phyloP scores from a whole-genome alignment of 1,139 yeast genomes.

The Protomyces lactucae-debilis region DNA sequence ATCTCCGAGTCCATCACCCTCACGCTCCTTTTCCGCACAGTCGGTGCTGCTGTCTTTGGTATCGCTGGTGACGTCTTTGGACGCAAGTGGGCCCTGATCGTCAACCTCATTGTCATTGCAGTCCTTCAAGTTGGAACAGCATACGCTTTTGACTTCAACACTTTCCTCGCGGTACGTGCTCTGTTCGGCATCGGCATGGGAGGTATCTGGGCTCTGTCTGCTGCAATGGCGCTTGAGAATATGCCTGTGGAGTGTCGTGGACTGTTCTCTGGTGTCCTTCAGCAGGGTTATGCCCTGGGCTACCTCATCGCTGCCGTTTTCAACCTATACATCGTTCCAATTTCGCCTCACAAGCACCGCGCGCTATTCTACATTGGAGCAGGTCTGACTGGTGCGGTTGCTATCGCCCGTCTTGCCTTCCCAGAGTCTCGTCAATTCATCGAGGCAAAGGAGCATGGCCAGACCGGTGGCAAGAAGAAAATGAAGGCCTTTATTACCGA shows the following conservation, averaged over 20 bases:
- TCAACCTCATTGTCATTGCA: constrained; percentile 51
- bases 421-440: constrained; percentile 60
- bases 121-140: constrained; percentile 69
- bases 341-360: constrained; percentile 60
- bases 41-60: constrained; percentile 63
- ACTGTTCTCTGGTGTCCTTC: constrained; percentile 60
- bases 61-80: constrained; percentile 63
- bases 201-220: constrained; percentile 63
- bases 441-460: constrained; percentile 34
- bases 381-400: constrained; percentile 57
- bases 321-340: constrained; percentile 58
- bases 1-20: constrained; percentile 67
- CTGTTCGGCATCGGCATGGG: constrained; percentile 67
- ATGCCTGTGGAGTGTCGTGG: constrained; percentile 59
- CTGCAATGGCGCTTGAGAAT: constrained; percentile 64
- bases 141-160: constrained; percentile 57
- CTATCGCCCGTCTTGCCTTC: constrained; percentile 50
- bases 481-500: constrained; percentile 32
- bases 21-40: constrained; percentile 54
- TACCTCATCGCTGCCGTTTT: constrained; percentile 54
- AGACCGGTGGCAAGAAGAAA: constrained; percentile 13
- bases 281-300: constrained; percentile 71
- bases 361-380: constrained; percentile 76
- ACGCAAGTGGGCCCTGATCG: constrained; percentile 63
- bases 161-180: constrained; percentile 67